These are phyloP conservation scores for Mycena pura DNA, from an alignment of 768 basidiomycete genomes.

Conservation along the genomic window DNA sequence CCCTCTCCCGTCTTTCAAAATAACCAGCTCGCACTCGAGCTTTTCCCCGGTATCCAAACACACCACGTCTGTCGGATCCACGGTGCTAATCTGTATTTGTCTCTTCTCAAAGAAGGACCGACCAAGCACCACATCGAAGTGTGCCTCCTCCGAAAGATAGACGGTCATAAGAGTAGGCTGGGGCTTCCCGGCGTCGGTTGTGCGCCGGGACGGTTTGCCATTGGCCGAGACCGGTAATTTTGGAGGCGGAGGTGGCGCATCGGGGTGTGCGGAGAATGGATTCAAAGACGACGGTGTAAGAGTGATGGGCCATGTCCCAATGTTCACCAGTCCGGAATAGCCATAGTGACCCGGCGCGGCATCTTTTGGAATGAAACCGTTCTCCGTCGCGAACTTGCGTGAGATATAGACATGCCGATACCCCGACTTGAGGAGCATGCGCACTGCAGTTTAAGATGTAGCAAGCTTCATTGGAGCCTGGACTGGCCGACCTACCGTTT, in stretches of 20 bases:
- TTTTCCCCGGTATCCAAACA: constrained; percentile 94
- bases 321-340: constrained; percentile 87
- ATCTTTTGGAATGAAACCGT: constrained; percentile 88
- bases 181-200: constrained; percentile 27
- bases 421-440: constrained; percentile 93
- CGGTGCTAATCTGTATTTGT: constrained; percentile 79
- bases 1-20: constrained; percentile 89
- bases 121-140: constrained; percentile 95
- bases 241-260: constrained; percentile 31
- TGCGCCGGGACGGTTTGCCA: constrained; percentile 17
- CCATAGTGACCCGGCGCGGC: constrained; percentile 92
- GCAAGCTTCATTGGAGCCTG: neutral
- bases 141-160: constrained; percentile 91
- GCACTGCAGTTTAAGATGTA: constrained; percentile 53
- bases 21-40: constrained; percentile 90
- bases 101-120: constrained; percentile 84
- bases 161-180: constrained; percentile 64
- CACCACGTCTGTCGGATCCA: constrained; percentile 88
- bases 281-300: constrained; percentile 53
- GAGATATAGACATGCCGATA: constrained; percentile 96
- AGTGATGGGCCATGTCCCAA: constrained; percentile 89
- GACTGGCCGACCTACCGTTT: constrained; percentile 65
- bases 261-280: constrained; percentile 40
- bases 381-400: constrained; percentile 85
- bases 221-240: constrained; percentile 15